Percentiles rank a stretch among this genome's conserved stretches.
phyloP scores from a whole-genome alignment of 2,329 filamentous ascomycete genomes.

The Trichophaea hybrida region DNA sequence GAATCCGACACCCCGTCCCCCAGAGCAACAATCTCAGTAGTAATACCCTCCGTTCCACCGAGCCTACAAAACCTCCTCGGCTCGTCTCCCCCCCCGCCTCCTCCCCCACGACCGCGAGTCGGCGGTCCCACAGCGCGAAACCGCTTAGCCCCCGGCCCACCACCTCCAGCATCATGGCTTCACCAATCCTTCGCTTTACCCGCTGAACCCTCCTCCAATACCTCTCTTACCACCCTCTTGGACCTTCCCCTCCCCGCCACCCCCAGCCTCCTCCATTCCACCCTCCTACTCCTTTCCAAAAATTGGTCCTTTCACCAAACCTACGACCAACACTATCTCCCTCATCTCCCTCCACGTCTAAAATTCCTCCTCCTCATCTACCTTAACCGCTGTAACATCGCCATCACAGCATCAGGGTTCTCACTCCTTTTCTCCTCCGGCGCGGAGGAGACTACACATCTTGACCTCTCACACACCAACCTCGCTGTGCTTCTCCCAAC shows the following conservation, averaged over 20 bases:
- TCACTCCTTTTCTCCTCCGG: not conserved
- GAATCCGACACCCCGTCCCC: conserved; percentile 1
- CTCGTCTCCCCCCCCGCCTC: conserved; percentile 10
- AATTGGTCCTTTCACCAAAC: conserved; percentile 16
- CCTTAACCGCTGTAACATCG: conserved; percentile 11
- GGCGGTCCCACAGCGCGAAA: not conserved
- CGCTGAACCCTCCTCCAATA: not conserved
- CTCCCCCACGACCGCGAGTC: conserved; percentile 4
- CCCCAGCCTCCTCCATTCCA: conserved; percentile 15
- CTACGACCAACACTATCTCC: conserved; percentile 25
- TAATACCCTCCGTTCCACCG: conserved; percentile 19
- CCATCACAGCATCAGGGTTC: conserved; percentile 11
- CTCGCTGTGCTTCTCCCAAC: conserved; percentile 13
- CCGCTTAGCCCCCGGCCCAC: conserved; percentile 17
- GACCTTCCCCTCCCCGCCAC: not conserved
- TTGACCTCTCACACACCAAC: conserved; percentile 23
- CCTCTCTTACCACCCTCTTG: conserved; percentile 2
- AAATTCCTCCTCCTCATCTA: conserved; percentile 23
- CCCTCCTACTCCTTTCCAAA: conserved; percentile 20
- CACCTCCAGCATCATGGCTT: conserved; percentile 21
- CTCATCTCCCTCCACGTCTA: conserved; percentile 17
- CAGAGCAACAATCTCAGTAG: not conserved
- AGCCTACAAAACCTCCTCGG: conserved; percentile 23
- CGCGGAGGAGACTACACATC: conserved; percentile 20
- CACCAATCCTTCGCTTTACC: no score